Percentiles rank a stretch among this genome's conserved stretches.
Evolutionary conservation across 805 yeast genomes (phyloP).

Genomic region (Tetrapisispora arboricola): DNA sequence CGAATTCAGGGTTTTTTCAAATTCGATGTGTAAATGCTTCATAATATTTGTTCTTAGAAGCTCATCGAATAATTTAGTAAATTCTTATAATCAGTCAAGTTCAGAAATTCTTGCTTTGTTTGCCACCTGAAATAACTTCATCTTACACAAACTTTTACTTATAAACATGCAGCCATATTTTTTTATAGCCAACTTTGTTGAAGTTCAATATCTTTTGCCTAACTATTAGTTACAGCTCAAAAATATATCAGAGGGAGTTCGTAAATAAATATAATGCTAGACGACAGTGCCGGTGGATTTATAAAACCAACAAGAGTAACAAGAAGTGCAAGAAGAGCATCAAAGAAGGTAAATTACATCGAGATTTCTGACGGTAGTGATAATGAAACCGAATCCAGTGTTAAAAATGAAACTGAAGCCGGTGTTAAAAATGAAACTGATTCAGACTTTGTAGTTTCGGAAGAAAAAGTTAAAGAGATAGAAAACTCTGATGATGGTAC

Average conservation of each 20-base stretch:
- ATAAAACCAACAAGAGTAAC: constrained; percentile 13
- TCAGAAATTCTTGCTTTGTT: background rate
- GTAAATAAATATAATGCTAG: background rate
- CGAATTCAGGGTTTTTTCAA: background rate
- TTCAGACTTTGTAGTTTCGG: constrained; percentile 5
- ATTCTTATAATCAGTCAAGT: too few species aligned
- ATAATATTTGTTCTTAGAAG: background rate
- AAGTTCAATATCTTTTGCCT: too few species aligned
- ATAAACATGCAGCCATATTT: too few species aligned
- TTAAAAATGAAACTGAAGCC: constrained; percentile 3
- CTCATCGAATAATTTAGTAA: background rate
- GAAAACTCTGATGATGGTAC: constrained; percentile 12
- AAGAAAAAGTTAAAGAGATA: constrained; percentile 5
- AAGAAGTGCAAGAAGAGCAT: constrained; percentile 21
- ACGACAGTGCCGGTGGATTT: constrained; percentile 19
- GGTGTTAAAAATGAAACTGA: constrained; percentile 3
- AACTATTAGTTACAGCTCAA: too few species aligned
- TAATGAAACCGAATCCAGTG: background rate
- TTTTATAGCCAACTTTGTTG: too few species aligned
- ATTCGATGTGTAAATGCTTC: background rate
- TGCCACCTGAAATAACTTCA: background rate
- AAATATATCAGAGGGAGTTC: background rate
- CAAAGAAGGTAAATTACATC: constrained; percentile 29
- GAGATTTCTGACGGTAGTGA: constrained; percentile 22
- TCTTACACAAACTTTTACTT: too few species aligned